Percentiles rank a stretch among this genome's conserved stretches.
These are phyloP conservation scores for Macrophomina tecta DNA, from an alignment of 2,329 filamentous ascomycete species.

Conservation along the genomic window DNA sequence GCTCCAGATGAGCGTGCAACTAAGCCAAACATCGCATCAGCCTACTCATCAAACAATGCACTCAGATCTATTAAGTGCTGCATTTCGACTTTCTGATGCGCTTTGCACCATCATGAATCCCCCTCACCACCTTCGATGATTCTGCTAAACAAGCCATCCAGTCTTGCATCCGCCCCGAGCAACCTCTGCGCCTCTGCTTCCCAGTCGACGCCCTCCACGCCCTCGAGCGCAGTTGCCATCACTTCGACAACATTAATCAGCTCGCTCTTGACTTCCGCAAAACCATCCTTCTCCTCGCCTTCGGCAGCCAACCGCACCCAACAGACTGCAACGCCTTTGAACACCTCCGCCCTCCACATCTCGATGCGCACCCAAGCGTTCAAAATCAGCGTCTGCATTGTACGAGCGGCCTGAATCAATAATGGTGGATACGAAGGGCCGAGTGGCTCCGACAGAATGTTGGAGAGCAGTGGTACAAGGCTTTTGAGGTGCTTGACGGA, in stretches of 20 bases:
- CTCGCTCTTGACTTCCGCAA: constrained; percentile 30
- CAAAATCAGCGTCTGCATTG: constrained; percentile 64
- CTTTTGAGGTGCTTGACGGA: constrained; percentile 73
- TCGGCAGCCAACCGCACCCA: constrained; percentile 38
- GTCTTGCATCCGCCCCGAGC: constrained; percentile 37
- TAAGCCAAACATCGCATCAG: not conserved
- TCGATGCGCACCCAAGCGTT: constrained; percentile 74
- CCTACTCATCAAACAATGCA: not conserved
- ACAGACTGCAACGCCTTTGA: constrained; percentile 60
- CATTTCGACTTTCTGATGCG: too few species aligned
- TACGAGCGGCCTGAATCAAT: constrained; percentile 59
- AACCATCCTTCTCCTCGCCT: constrained; percentile 31
- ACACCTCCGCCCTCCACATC: constrained; percentile 66
- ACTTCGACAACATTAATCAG: constrained; percentile 60
- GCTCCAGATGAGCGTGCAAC: not conserved
- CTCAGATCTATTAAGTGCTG: not conserved
- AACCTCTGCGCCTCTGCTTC: constrained; percentile 35
- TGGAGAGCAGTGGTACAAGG: constrained; percentile 70
- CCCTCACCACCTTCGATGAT: not conserved
- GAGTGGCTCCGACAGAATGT: constrained; percentile 73
- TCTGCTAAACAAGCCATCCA: constrained; percentile 33
- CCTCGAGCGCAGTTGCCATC: constrained; percentile 36
- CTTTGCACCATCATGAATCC: not conserved
- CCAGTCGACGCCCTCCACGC: constrained; percentile 32
- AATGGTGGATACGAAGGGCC: constrained; percentile 60